A percentile compares a stretch with the other conserved stretches of the same genome.
phyloP scores from a whole-genome alignment of 2,329 filamentous ascomycete genomes.

The Aspergillus jensenii region DNA sequence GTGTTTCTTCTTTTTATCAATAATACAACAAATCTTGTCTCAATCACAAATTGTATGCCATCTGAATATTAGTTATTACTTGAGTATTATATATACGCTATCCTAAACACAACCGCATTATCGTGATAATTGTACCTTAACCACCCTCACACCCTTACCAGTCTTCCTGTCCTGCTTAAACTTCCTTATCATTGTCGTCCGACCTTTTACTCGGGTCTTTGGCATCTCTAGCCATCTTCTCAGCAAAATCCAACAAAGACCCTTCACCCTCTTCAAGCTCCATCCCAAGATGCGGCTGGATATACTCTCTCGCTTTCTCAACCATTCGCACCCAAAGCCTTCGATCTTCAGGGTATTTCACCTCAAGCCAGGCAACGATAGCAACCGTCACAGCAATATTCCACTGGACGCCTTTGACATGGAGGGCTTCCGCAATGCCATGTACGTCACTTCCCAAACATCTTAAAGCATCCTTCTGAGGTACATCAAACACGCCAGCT shows the following conservation, averaged over 20 bases:
- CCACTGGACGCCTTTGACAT: not conserved
- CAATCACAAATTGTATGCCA: too few species aligned
- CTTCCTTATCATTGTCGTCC: too few species aligned
- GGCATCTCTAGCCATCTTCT: not conserved
- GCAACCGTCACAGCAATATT: not conserved
- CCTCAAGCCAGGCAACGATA: not conserved
- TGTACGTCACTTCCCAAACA: not conserved
- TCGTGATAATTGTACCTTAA: too few species aligned
- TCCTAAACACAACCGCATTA: too few species aligned
- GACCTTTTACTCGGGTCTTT: too few species aligned
- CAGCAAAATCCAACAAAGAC: not conserved
- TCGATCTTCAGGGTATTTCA: not conserved
- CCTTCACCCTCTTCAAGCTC: not conserved
- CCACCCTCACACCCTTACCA: too few species aligned
- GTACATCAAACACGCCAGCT: not conserved
- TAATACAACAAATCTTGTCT: too few species aligned
- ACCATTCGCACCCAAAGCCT: not conserved
- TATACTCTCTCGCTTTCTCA: not conserved
- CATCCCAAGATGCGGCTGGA: not conserved
- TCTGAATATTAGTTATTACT: too few species aligned
- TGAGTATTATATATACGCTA: too few species aligned
- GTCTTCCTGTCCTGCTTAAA: too few species aligned
- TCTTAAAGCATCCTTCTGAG: not conserved
- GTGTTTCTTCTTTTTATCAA: too few species aligned
- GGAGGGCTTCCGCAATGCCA: not conserved